Evolutionary conservation across 1,284 basidiomycete species (phyloP), one percentile per base, ranked within the genome.

Genomic region (Boletellus deceptivus): DNA sequence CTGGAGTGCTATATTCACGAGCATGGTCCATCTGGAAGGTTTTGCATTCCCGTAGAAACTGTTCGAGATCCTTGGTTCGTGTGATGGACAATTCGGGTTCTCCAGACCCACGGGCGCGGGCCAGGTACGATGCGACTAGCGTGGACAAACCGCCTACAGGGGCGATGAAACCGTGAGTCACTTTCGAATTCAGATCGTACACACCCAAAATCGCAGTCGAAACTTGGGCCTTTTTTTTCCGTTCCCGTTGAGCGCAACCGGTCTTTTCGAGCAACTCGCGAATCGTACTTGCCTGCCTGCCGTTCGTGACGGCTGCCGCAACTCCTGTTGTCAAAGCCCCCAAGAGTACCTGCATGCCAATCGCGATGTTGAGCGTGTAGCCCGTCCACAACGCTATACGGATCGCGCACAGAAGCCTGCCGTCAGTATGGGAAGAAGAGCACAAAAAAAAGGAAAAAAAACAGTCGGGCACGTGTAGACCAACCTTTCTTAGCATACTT

Each of bases 241-340:
- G 16, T 16, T 10, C 13, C 10, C 3, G 29, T 29, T 52, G 24
- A 59, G 50, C 18, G 8, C 33, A 6, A 35, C 13, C 2, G 2
- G 25, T 4, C 0, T 27, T 35, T 16, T 16, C 36, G 20, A 7
- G 34, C 6, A 4, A 6, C 22, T 4, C 1, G 7, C 0, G 7
- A 35, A 49, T 17, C 3, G 17, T 29, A 43, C 71, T 42, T 48
- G 72, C 72, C 68, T 74, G 68, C 56, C 57, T 62, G 55, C 76
- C 64, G 29, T 3, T 46, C 41, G 68, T 50, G 50, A 75, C 59
- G 53, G 70, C 78, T 9, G 82, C 83, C 4, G 84, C 78, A 8
- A 88, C 57, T 0, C 77, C 84, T 0, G 86, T 88, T 8, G 83
- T 87, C 40, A 88, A 69, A 10, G 86, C 79, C 4, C 84, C 85